phyloP scores from a whole-genome alignment of 495 filamentous ascomycete genomes.

The Baudoinia panamericana region DNA sequence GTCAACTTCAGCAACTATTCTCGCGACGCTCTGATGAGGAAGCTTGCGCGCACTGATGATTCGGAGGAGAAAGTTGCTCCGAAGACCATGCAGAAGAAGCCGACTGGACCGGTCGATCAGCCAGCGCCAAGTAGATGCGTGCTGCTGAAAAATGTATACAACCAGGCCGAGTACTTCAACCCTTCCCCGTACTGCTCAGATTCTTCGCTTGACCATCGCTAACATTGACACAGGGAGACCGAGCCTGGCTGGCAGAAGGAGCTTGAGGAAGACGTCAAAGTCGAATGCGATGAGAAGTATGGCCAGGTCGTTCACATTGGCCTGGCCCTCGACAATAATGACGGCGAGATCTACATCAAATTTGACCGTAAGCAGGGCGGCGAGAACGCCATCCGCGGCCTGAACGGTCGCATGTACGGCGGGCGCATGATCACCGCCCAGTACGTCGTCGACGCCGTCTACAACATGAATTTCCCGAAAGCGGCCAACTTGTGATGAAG shows the following conservation, averaged over 20 bases:
- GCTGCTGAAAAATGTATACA: slow-evolving; percentile 89
- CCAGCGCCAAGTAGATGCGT: slow-evolving; percentile 92
- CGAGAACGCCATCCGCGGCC: slow-evolving; percentile 91
- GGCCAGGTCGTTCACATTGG: slow-evolving; percentile 96
- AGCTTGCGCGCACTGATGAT: slow-evolving; percentile 91
- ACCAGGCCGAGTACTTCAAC: slow-evolving; percentile 67
- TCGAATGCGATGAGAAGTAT: slow-evolving; percentile 91
- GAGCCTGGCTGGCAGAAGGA: slow-evolving; percentile 85
- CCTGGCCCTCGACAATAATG: slow-evolving; percentile 70
- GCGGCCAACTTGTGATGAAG: slow-evolving; percentile 6
- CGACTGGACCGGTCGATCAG: slow-evolving; percentile 58
- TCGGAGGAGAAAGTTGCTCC: slow-evolving; percentile 55
- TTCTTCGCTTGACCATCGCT: slow-evolving; percentile 25
- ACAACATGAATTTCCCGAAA: slow-evolving; percentile 38
- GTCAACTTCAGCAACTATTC: slow-evolving; percentile 99
- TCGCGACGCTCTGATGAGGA: slow-evolving; percentile 93
- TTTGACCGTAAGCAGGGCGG: slow-evolving; percentile 90
- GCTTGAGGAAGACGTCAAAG: slow-evolving; percentile 82
- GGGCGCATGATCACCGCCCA: slow-evolving; percentile 80
- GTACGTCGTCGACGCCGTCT: slow-evolving; percentile 94
- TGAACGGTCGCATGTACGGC: slow-evolving; percentile 93
- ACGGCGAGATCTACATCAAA: slow-evolving; percentile 96
- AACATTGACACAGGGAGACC: slow-evolving; percentile 54
- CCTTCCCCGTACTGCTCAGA: no score
- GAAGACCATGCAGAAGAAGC: slow-evolving; percentile 11